Evolutionary conservation across 2,329 filamentous ascomycete genomes (phyloP).

Genomic region (Aureobasidium mangrovei): DNA sequence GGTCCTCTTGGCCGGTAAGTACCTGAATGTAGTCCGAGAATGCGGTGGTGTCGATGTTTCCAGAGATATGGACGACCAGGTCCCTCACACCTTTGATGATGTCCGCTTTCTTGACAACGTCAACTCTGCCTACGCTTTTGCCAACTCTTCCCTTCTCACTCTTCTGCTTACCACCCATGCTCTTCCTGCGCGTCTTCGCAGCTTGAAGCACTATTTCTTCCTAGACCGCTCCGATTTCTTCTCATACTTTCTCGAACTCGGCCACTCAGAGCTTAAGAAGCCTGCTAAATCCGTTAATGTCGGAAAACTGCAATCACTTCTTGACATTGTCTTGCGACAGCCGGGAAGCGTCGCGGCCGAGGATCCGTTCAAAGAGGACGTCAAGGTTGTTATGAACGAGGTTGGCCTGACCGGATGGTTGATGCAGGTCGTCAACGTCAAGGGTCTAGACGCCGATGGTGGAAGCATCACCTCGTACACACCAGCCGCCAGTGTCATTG

Average conservation of each 20-base stretch:
- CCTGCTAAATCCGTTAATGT: conserved; percentile 82
- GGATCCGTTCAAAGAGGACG: conserved; percentile 96
- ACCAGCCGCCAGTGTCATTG: conserved; percentile 48
- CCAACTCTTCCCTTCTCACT: conserved; percentile 86
- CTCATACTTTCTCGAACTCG: conserved; percentile 90
- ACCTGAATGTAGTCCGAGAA: conserved; percentile 93
- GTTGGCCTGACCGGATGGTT: conserved; percentile 86
- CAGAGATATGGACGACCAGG: conserved; percentile 65
- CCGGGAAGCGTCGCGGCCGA: conserved; percentile 87
- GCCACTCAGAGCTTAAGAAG: conserved; percentile 81
- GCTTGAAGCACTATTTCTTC: conserved; percentile 98
- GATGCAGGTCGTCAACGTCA: conserved; percentile 94
- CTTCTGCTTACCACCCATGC: conserved; percentile 88
- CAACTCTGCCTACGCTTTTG: conserved; percentile 87
- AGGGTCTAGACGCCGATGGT: conserved; percentile 68
- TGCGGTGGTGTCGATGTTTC: conserved; percentile 77
- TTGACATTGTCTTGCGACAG: conserved; percentile 95
- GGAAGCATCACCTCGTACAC: conserved; percentile 52
- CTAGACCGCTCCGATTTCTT: conserved; percentile 97
- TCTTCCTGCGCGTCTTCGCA: conserved; percentile 75
- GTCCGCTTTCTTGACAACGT: conserved; percentile 89
- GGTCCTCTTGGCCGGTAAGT: conserved; percentile 90
- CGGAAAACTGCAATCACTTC: conserved; percentile 82
- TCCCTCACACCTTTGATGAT: conserved; percentile 86
- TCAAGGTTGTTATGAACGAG: conserved; percentile 96